Evolutionary conservation across 1,284 basidiomycete genomes (phyloP).

Genomic region (Cryptococcus deneoformans): DNA sequence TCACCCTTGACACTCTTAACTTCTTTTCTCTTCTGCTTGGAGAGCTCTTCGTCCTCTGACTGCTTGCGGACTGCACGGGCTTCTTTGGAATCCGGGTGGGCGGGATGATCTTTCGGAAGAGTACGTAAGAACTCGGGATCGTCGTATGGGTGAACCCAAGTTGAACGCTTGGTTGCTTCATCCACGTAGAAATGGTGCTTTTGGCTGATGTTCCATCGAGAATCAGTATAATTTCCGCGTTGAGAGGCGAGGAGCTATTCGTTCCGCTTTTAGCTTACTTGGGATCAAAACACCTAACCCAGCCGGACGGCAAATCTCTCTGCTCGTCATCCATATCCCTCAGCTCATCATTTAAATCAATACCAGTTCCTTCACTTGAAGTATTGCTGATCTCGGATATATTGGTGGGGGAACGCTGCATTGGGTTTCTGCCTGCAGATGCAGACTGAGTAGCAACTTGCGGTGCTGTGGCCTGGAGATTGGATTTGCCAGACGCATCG

Average conservation of each 20-base stretch:
- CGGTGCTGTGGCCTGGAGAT: too few species aligned
- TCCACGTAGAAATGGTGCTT: slow-evolving; percentile 45
- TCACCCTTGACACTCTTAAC: slow-evolving; percentile 2
- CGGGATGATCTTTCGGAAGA: slow-evolving; percentile 40
- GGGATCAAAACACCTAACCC: slow-evolving; percentile 44
- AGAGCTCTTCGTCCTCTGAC: slow-evolving; percentile 23
- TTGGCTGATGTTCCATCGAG: slow-evolving; percentile 13
- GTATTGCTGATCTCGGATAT: slow-evolving; percentile 2
- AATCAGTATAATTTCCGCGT: neutral
- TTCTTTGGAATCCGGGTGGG: slow-evolving; percentile 36
- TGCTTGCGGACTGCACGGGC: slow-evolving; percentile 23
- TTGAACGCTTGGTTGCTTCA: slow-evolving; percentile 30
- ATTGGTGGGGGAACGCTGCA: slow-evolving; percentile 6
- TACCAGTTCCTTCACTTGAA: slow-evolving; percentile 2
- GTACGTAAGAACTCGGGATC: slow-evolving; percentile 38
- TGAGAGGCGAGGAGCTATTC: neutral
- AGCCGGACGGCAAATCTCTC: slow-evolving; percentile 41
- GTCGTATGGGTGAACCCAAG: slow-evolving; percentile 45
- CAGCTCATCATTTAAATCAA: slow-evolving; percentile 6
- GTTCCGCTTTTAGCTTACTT: slow-evolving; percentile 19
- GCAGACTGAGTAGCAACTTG: slow-evolving; percentile 7
- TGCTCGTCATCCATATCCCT: slow-evolving; percentile 39
- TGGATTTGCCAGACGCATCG: too few species aligned
- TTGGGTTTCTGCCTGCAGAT: neutral
- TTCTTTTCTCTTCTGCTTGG: slow-evolving; percentile 9